Evolutionary conservation across 352 stramenopile genomes (phyloP), one percentile per base, ranked within the genome.

Genomic region (Thalassiosira ordinaria): DNA sequence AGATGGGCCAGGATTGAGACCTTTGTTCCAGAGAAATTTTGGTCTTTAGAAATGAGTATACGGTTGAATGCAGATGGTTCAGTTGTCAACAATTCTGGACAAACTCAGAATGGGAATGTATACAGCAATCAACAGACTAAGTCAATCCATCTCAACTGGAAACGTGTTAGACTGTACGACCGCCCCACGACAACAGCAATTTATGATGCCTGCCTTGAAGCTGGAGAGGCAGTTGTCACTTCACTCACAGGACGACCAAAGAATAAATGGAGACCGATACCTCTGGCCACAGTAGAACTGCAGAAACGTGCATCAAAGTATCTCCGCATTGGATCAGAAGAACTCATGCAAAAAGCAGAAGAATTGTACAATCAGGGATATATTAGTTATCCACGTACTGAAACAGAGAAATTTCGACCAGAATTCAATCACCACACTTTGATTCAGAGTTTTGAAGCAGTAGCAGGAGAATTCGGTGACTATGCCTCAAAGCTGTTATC

Each of bases 351-450:
- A 41, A 90, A 90, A 18, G 90, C 90, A 22, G 90, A 95, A 75
- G 78, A 88, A 64, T 68, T 94, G 2, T 99, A 99, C 89, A 97
- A 99, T 85, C 95, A 98, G 74, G 98, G 98, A 22, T 96, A 97
- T 24, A 95, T 99, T 69, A 98, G 94, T 70, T 99, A 99, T 79
- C 98, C 98, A 9, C 94, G 98, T 70, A 99, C 98, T 1, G 98
- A 99, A 87, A 99, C 98, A 9, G 98, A 99, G 89, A 96, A 95
- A 59, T 99, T 99, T 86, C 96, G 97, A 74, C 92, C 84, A n/a
- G 89, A 94, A 41, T 94, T 94, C 67, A 68, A 94, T 72, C 89
- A 94, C 72, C 69, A 78, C 27, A 81, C 79, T 22, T 63, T 94
- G 9, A 86, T 94, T 27, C 82, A 89, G 56, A 88, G 89, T 53